Base-by-base conservation (phyloP, 192 early-diverging fungal genomes). In the Linnemannia hyalina region DNA sequence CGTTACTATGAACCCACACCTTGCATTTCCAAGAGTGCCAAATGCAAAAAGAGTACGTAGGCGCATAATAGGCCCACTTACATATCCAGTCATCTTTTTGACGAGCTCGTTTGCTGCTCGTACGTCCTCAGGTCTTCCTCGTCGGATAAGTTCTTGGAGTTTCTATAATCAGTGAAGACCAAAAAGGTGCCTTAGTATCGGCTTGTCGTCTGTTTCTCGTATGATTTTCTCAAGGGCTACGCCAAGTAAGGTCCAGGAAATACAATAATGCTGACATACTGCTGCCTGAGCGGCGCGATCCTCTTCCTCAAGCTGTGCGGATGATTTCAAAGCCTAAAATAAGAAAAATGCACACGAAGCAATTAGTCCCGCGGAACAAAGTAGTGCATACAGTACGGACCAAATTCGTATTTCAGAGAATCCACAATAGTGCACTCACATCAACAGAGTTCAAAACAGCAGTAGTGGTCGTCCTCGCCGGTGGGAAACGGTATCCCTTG, bases 81-180 rank as follows among this genome's bases (percentile, higher is more conserved):
- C 96, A 85, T 98, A 99, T 68, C 99, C 99, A 23, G 98, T 94
- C 92, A 99, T 97, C 54, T 97, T 90, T 88, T 99, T 99, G 95
- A 99, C 99, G 69, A 99, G 89, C 76, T 97, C 95, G 69, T 99
- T 99, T 22, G 99, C 99, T 81, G 98, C 97, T 38, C 94, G 96
- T 40, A 99, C 88, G 82, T 98, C 98, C 60, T 95, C 93, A 10
- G 98, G 97, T 72, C 96, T 95, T 35, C 96, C 98, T n/a, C 97
- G 88, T 13, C 99, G 93, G 65, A 99, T 93, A 46, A 99, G 91
- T 80, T 99, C 99, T 90, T 99, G 97, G 78, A 99, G 82, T 94
- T 98, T 99, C 89, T 96, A 82, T 11, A 40, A 32, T 41, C 9
- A 36, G 44, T 36, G 78, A 18, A n/a, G 35, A 54, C 3, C 16